phyloP scores from a whole-genome alignment of 2,329 filamentous ascomycete species.

The Madurella mycetomatis region DNA sequence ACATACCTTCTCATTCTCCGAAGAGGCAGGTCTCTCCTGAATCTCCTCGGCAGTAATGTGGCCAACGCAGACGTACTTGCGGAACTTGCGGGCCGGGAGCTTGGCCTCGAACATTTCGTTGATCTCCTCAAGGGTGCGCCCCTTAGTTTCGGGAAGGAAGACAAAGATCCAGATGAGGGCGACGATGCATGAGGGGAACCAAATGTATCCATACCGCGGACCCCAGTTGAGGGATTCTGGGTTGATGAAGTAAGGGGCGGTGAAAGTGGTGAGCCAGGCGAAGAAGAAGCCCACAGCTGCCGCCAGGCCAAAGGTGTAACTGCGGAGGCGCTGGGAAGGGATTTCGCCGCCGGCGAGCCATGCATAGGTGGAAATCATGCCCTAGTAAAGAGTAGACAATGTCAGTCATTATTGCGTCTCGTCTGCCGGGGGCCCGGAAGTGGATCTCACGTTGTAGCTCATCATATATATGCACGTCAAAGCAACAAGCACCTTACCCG shows the following conservation, averaged over 20 bases:
- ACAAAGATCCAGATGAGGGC: slow-evolving; percentile 40
- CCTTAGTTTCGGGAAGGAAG: slow-evolving; percentile 51
- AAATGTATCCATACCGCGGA: slow-evolving; percentile 53
- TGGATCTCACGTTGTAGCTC: slow-evolving; percentile 39
- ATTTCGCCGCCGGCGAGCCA: slow-evolving; percentile 56
- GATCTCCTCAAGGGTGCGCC: slow-evolving; percentile 51
- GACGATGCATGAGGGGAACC: slow-evolving; percentile 46
- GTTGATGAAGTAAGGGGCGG: slow-evolving; percentile 58
- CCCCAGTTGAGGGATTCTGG: slow-evolving; percentile 51
- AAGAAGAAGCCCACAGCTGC: slow-evolving; percentile 52
- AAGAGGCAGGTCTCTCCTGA: slow-evolving; percentile 3
- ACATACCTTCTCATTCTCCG: slow-evolving; percentile 15
- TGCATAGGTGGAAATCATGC: slow-evolving; percentile 51
- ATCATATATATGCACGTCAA: slow-evolving; percentile 52
- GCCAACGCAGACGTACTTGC: slow-evolving; percentile 29
- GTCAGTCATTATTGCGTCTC: no score
- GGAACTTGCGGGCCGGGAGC: slow-evolving; percentile 39
- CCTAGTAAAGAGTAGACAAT: slow-evolving; percentile 1
- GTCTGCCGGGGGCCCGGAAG: no score
- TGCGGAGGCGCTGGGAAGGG: slow-evolving; percentile 52
- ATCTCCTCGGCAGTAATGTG: slow-evolving; percentile 5
- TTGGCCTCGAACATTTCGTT: slow-evolving; percentile 42
- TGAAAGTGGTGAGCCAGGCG: slow-evolving; percentile 55
- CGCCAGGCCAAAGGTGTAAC: slow-evolving; percentile 54
- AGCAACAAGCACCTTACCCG: slow-evolving; percentile 47